Conservation (phyloP, 495 filamentous ascomycete species). For the Hypoxylon perforatum region DNA sequence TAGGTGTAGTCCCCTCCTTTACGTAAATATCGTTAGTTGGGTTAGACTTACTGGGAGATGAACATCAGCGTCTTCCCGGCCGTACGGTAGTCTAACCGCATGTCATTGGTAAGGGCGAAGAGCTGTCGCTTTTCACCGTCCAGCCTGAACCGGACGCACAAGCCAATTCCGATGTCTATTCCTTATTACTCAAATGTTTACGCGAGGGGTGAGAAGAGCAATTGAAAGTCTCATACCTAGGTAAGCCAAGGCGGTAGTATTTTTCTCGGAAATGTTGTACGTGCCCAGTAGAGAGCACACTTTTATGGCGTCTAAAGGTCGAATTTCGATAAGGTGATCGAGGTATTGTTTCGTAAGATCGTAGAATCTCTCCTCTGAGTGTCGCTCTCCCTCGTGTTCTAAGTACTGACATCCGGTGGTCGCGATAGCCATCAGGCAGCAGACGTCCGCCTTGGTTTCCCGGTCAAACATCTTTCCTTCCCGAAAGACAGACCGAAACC, state of each 20-base stretch:
- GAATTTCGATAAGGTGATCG: slow-evolving; percentile 35
- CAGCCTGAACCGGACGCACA: not conserved
- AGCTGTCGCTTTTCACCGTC: not conserved
- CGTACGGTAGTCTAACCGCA: not conserved
- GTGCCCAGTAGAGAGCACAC: slow-evolving; percentile 47
- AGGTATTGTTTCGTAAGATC: slow-evolving; percentile 13
- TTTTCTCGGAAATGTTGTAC: slow-evolving; percentile 48
- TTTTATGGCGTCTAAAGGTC: slow-evolving; percentile 44
- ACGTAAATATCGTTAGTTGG: not conserved
- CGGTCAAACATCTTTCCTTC: not conserved
- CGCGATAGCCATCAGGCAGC: not conserved
- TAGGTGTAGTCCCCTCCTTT: not conserved
- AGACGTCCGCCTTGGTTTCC: not conserved
- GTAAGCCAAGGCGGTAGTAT: slow-evolving; percentile 44
- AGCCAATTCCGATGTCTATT: not conserved
- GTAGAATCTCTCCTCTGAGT: not conserved
- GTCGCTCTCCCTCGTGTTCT: not conserved
- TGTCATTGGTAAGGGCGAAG: not conserved
- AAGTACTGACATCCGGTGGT: not conserved
- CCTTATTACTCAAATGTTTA: not conserved
- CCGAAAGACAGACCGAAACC: not conserved
- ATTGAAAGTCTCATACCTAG: slow-evolving; percentile 34
- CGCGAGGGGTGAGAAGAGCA: not conserved
- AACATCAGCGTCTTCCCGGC: not conserved
- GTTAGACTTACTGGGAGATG: not conserved